Base-by-base conservation (phyloP, 208 protist genomes). In the Vickermania spadyakhi region DNA sequence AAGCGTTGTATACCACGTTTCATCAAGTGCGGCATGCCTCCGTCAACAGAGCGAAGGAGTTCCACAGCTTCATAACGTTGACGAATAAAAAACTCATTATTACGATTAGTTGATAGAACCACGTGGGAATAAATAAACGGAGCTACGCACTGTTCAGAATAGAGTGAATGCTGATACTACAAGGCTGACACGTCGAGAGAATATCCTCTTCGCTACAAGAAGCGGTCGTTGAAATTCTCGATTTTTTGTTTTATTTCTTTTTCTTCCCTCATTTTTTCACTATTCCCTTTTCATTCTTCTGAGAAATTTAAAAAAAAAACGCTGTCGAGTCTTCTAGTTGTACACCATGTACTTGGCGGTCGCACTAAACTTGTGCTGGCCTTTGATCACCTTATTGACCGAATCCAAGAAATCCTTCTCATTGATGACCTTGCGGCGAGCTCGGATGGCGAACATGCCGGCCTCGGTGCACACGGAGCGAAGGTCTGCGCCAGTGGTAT, bases 321-420 rank as follows among this genome's bases (percentile, higher is more conserved):
- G n/a, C n/a, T n/a, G n/a, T n/a, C n/a, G n/a, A n/a, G n/a, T n/a
- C n/a, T n/a, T n/a, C 89, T 86, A 99, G 68, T 99, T 99, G 89
- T 99, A 99, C 0, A 99, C 96, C 98, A 99, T 99, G 74, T 99
- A 99, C 72, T 99, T 99, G 1, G 98, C 97, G 1, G 98, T 99
- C 27, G 98, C 97, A 41, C 92, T 98, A 86, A 99, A 99, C 84
- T 99, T 99, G 69, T 96, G 88, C 70, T 99, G 99, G 2, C 93
- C 97, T 84, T 99, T 99, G 72, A 99, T 98, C 41, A 99, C 99
- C 87, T 99, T 99, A 68, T 99, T 98, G 29, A 99, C 98, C 2
- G 98, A 94, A 41, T 99, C 98, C 1, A 99, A 66, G 68, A 99
- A 99, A 81, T 99, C 98, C 79, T 99, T 99, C 80, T 99, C 99